phyloP scores from a whole-genome alignment of 768 basidiomycete genomes.

The Termitomyces bulborhizus region DNA sequence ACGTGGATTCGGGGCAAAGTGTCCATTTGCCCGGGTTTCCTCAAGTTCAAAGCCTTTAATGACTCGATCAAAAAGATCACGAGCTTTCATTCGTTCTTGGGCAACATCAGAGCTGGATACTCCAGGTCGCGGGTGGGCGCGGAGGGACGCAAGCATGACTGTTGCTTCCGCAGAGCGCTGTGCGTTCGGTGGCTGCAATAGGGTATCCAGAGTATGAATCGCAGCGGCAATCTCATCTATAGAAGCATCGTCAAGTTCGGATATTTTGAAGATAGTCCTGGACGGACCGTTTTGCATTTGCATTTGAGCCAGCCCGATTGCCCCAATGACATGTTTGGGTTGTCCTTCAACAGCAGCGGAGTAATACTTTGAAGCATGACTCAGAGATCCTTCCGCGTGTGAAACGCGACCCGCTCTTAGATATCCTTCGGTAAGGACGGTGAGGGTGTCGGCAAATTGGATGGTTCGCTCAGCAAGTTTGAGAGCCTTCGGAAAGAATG shows the following conservation, averaged over 20 bases:
- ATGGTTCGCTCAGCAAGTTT: slow-evolving; percentile 94
- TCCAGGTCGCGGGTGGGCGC: slow-evolving; percentile 77
- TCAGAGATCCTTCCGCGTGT: slow-evolving; percentile 62
- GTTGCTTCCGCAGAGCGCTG: slow-evolving; percentile 77
- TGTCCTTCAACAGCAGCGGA: slow-evolving; percentile 59
- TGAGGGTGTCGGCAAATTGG: slow-evolving; percentile 86
- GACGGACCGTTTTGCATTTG: slow-evolving; percentile 71
- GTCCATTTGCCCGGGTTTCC: slow-evolving; percentile 41
- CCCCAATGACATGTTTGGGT: slow-evolving; percentile 70
- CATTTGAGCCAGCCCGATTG: slow-evolving; percentile 82
- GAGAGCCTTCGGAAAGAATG: slow-evolving; percentile 47
- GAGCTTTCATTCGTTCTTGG: slow-evolving; percentile 66
- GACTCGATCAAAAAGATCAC: slow-evolving; percentile 78
- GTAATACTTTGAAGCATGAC: slow-evolving; percentile 68
- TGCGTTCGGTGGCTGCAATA: slow-evolving; percentile 60
- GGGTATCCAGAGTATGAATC: slow-evolving; percentile 76
- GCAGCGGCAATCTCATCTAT: slow-evolving; percentile 80
- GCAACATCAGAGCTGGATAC: slow-evolving; percentile 67
- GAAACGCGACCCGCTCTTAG: slow-evolving; percentile 76
- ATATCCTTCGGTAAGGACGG: slow-evolving; percentile 82
- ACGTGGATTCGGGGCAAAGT: slow-evolving; percentile 34
- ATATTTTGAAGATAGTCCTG: neutral
- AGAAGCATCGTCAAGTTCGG: slow-evolving; percentile 1
- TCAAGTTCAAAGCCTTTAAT: slow-evolving; percentile 60
- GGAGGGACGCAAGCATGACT: slow-evolving; percentile 84